Evolutionary conservation across 2,329 filamentous ascomycete species (phyloP), one percentile per base, ranked within the genome.

Genomic region (Exophiala viscosa): DNA sequence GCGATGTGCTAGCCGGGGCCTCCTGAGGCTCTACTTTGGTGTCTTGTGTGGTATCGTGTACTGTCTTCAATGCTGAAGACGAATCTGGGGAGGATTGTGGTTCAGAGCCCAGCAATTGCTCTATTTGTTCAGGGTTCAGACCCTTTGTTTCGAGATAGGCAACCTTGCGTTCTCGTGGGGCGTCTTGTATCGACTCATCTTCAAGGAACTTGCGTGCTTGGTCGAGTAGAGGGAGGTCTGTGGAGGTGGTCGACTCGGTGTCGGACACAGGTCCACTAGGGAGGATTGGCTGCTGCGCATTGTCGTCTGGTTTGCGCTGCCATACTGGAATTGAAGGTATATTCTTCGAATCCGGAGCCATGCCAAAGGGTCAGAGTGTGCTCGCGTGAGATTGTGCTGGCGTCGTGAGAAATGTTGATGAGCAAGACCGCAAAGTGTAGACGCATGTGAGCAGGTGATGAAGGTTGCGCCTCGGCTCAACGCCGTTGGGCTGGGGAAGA

Each of bases 91-190:
- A 15, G 60, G 61, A 50, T 69, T 65, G 10, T 59, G 45, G 41
- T 70, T 71, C 55, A 64, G 65, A 48, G 41, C 68, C 74, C 57
- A 96, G 71, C 6, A 95, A 74, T 45, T 75, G 73, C 60, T 88
- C 74, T 55, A 95, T 88, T 56, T 92, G 83, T 31, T 78, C 75
- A 3, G 79, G 73, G 3, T 72, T 73, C 6, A 96, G 73, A 3
- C 88, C 88, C 68, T 96, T 96, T 45, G 81, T 82, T 64, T 84
- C 79, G 1, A 96, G 73, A 62, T 96, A 96, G 6, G 81, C 79
- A 15, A 80, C 75, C 73, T 95, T 95, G 69, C 83, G 85, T 50
- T 88, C 85, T 40, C 78, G 76, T 0, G 86, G 76, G 32, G 86
- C 83, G 68, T 85, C 74, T 53, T 80, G 82, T 52, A 96, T 87